These are phyloP conservation scores for Candida incommunis DNA, from an alignment of 805 yeast genomes.

Conservation along the genomic window DNA sequence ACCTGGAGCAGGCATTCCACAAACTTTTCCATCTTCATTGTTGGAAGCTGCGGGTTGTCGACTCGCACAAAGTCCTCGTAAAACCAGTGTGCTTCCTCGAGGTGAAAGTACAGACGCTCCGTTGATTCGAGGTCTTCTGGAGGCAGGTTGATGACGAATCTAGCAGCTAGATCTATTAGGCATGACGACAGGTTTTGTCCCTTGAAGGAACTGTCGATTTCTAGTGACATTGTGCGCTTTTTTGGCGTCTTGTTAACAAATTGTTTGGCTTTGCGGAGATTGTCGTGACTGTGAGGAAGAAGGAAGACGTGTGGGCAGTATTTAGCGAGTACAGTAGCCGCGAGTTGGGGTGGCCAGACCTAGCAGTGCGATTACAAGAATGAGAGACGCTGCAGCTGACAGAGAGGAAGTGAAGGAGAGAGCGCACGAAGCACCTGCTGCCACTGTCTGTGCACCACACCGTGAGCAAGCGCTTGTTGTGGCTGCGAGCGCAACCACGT, in stretches of 20 bases:
- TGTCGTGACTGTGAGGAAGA: too few relatives aligned
- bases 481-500: too few relatives aligned
- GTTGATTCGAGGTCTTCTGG: conserved; percentile 73
- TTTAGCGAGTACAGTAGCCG: neutral
- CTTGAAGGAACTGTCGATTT: neutral
- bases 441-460: too few relatives aligned
- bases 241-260: conserved; percentile 1
- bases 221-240: neutral
- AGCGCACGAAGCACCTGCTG: too few relatives aligned
- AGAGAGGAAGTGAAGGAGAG: too few relatives aligned
- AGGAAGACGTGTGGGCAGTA: neutral
- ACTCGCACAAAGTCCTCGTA: conserved; percentile 72
- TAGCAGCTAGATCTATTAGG: conserved; percentile 54
- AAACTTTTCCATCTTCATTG: conserved; percentile 63
- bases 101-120: conserved; percentile 76
- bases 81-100: conserved; percentile 98
- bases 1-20: conserved; percentile 67
- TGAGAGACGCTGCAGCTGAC: too few relatives aligned
- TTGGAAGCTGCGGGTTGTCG: conserved; percentile 61
- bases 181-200: neutral
- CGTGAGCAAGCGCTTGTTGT: too few relatives aligned
- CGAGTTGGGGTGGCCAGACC: too few relatives aligned
- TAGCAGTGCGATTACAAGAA: too few relatives aligned
- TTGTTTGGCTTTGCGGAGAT: too few relatives aligned
- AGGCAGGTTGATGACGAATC: conserved; percentile 87